phyloP scores from a whole-genome alignment of 2,329 filamentous ascomycete genomes.

The Paecilomyces sp. region DNA sequence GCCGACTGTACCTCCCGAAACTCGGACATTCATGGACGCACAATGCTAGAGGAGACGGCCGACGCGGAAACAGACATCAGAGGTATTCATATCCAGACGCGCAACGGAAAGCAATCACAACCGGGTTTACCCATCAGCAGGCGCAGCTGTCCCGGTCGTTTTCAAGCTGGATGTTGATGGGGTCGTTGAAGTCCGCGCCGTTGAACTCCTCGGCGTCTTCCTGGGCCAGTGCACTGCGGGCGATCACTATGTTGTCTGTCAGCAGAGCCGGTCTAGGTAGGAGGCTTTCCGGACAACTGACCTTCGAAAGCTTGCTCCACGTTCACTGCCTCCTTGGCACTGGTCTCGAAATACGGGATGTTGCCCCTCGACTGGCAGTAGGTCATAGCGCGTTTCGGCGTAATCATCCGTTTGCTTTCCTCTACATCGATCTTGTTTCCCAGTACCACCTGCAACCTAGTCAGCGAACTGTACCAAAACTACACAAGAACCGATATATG shows the following conservation, averaged over 20 bases:
- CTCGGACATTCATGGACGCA: neutral
- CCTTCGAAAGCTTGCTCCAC: slow-evolving; percentile 82
- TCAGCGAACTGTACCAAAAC: slow-evolving; percentile 4
- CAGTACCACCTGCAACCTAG: slow-evolving; percentile 64
- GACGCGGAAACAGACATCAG: neutral
- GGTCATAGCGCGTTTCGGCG: slow-evolving; percentile 89
- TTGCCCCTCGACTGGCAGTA: slow-evolving; percentile 97
- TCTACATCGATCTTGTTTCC: slow-evolving; percentile 99
- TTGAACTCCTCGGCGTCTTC: slow-evolving; percentile 98
- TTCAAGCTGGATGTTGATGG: slow-evolving; percentile 96
- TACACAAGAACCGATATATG: neutral
- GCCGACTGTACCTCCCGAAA: neutral
- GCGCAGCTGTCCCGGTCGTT: slow-evolving; percentile 88
- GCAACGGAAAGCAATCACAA: slow-evolving; percentile 11
- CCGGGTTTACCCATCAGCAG: slow-evolving; percentile 53
- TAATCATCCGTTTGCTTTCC: slow-evolving; percentile 95
- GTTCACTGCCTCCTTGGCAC: slow-evolving; percentile 97
- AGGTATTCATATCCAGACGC: slow-evolving; percentile 11
- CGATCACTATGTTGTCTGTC: slow-evolving; percentile 62
- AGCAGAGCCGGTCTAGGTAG: neutral
- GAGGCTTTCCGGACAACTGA: slow-evolving; percentile 23
- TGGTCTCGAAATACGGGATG: slow-evolving; percentile 98
- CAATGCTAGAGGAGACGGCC: neutral
- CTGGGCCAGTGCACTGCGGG: slow-evolving; percentile 87
- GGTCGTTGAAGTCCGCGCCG: slow-evolving; percentile 84